These are phyloP conservation scores for Lithospermum erythrorhizon DNA, from an alignment of 257 asterid species.

Conservation along the genomic window DNA sequence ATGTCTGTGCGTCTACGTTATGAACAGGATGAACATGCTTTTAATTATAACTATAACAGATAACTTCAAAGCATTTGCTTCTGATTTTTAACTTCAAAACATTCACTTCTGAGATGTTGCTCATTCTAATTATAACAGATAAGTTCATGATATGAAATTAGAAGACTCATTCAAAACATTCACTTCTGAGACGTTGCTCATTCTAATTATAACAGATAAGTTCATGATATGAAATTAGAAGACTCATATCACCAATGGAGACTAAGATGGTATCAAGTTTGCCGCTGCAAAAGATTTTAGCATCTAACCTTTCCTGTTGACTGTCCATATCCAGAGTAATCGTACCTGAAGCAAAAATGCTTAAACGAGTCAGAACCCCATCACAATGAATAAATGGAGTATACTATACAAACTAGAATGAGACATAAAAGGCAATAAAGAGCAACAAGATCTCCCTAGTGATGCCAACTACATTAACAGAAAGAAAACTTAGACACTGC, in stretches of 20 bases:
- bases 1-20: too few species aligned
- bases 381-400: neutral
- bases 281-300: slow-evolving; percentile 4
- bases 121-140: too few species aligned
- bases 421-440: too few species aligned
- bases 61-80: too few species aligned
- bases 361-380: slow-evolving; percentile 15
- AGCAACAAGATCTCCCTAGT: neutral
- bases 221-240: neutral
- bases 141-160: neutral
- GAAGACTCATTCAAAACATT: too few species aligned
- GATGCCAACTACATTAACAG: neutral
- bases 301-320: slow-evolving; percentile 93
- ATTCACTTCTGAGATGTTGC: too few species aligned
- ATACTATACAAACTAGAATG: neutral
- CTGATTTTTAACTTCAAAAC: too few species aligned
- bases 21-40: too few species aligned
- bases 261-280: neutral
- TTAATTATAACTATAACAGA: too few species aligned
- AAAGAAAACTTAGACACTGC: neutral
- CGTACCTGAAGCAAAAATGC: slow-evolving; percentile 48
- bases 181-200: too few species aligned
- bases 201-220: too few species aligned
- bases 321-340: slow-evolving; percentile 95
- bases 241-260: neutral